Evolutionary conservation across 768 basidiomycete genomes (phyloP).

Genomic region (Xerocomus spinulosus): DNA sequence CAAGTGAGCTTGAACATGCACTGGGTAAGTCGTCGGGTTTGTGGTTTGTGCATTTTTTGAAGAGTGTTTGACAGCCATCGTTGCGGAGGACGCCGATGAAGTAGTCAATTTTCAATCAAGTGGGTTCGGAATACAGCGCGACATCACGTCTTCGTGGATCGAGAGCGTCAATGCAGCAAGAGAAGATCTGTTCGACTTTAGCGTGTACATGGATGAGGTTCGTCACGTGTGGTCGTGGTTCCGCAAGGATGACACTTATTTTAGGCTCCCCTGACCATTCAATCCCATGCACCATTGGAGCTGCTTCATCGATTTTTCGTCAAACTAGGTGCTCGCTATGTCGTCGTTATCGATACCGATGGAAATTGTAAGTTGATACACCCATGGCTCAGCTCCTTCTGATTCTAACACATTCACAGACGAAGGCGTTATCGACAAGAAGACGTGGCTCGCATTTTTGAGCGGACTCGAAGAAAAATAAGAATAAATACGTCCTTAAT

Average conservation of each 20-base stretch:
- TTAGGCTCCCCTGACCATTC: constrained; percentile 84
- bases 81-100: constrained; percentile 69
- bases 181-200: constrained; percentile 72
- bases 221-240: constrained; percentile 2
- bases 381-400: background rate
- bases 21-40: constrained; percentile 50
- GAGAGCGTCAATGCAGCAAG: constrained; percentile 30
- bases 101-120: constrained; percentile 60
- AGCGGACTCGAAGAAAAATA: constrained; percentile 63
- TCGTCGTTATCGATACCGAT: constrained; percentile 77
- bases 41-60: background rate
- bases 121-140: constrained; percentile 35
- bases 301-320: constrained; percentile 91
- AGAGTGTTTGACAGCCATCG: constrained; percentile 47
- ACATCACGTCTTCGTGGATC: constrained; percentile 51
- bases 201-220: constrained; percentile 88
- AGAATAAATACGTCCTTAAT: background rate
- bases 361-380: constrained; percentile 62
- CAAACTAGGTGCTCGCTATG: constrained; percentile 89
- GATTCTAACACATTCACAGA: constrained; percentile 40
- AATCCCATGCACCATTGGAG: constrained; percentile 82
- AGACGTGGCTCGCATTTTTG: constrained; percentile 87
- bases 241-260: background rate
- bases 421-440: constrained; percentile 91
- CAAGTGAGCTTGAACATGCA: constrained; percentile 92